These are phyloP conservation scores for Trichoderma koningii DNA, from an alignment of 2,329 filamentous ascomycete genomes.

Conservation along the genomic window DNA sequence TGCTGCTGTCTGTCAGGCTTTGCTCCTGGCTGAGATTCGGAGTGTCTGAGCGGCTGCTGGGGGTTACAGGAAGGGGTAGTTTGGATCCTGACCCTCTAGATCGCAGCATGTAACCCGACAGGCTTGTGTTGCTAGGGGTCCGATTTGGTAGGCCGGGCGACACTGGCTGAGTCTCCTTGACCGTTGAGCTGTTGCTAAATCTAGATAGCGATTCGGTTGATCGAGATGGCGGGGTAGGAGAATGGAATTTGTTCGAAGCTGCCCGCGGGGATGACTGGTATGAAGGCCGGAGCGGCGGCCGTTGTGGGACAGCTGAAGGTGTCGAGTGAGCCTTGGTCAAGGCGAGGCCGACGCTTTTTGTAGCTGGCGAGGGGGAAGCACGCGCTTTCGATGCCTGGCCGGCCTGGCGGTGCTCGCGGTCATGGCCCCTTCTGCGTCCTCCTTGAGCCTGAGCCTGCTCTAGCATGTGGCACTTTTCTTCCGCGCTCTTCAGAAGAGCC, in stretches of 20 bases:
- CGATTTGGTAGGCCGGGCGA: slow-evolving; percentile 29
- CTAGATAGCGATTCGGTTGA: slow-evolving; percentile 21
- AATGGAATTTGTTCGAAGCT: slow-evolving; percentile 11
- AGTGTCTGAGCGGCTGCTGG: slow-evolving; percentile 40
- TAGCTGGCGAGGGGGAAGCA: slow-evolving; percentile 29
- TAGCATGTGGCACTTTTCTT: slow-evolving; percentile 37
- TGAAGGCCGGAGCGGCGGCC: slow-evolving; percentile 16
- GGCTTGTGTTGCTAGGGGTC: slow-evolving; percentile 35
- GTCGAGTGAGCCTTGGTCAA: slow-evolving; percentile 34
- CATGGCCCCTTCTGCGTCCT: slow-evolving; percentile 31
- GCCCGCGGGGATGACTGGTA: slow-evolving; percentile 23
- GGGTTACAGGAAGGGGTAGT: slow-evolving; percentile 44
- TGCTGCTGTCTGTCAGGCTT: slow-evolving; percentile 48
- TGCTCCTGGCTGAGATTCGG: slow-evolving; percentile 41
- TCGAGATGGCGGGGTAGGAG: slow-evolving; percentile 17
- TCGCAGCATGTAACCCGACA: slow-evolving; percentile 37
- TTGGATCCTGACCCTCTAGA: slow-evolving; percentile 44
- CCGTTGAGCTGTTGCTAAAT: slow-evolving; percentile 22
- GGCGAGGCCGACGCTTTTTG: slow-evolving; percentile 29
- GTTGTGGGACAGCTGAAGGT: slow-evolving; percentile 32
- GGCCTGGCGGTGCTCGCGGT: slow-evolving; percentile 32
- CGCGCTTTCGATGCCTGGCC: slow-evolving; percentile 14
- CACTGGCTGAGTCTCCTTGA: slow-evolving; percentile 27
- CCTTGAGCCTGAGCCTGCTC: slow-evolving; percentile 35
- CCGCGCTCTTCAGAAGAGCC: slow-evolving; percentile 41